Percentiles rank a stretch among this genome's conserved stretches.
Conservation (phyloP, 257 asterid genomes). For the Nicotiana undulata region DNA sequence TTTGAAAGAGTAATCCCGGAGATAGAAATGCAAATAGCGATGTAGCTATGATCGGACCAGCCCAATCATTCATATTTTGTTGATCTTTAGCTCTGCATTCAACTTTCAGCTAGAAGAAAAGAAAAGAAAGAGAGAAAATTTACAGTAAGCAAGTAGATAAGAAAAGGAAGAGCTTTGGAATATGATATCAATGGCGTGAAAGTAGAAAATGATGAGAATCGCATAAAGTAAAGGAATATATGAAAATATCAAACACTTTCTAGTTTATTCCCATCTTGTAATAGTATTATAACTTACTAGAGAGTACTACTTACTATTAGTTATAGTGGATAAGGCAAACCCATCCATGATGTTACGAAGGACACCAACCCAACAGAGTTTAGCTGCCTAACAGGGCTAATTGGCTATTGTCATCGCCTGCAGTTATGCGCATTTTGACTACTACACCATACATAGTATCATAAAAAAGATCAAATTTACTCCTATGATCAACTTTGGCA, state of each 20-base stretch:
- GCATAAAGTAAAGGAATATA: background rate
- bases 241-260: background rate
- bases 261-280: background rate
- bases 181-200: background rate
- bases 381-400: too few relatives aligned
- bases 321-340: too few relatives aligned
- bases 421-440: too few relatives aligned
- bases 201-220: conserved; percentile 2
- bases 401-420: too few relatives aligned
- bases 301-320: too few relatives aligned
- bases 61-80: conserved; percentile 61
- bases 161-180: conserved; percentile 4
- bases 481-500: too few relatives aligned
- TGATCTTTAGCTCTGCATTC: background rate
- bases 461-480: too few relatives aligned
- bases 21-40: conserved; percentile 61
- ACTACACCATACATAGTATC: too few relatives aligned
- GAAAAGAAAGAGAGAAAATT: background rate
- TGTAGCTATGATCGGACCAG: conserved; percentile 54
- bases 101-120: background rate
- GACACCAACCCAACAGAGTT: too few relatives aligned
- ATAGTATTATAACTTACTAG: background rate
- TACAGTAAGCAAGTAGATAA: background rate
- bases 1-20: conserved; percentile 69
- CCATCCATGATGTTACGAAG: too few relatives aligned